These are phyloP conservation scores for Psilocybe subaeruginosa DNA, from an alignment of 768 basidiomycete genomes.

Conservation along the genomic window DNA sequence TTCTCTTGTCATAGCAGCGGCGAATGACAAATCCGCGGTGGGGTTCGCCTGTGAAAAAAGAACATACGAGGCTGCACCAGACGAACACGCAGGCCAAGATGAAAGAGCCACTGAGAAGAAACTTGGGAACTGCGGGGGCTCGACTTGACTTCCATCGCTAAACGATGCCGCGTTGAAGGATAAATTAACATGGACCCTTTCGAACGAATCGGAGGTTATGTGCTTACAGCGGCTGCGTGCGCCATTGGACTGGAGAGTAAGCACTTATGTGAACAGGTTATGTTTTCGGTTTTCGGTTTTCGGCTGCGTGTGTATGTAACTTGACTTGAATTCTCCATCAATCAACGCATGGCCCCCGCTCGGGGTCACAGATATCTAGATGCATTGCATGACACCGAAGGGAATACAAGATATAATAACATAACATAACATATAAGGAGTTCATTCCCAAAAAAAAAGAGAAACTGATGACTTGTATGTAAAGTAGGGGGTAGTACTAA, in stretches of 20 bases:
- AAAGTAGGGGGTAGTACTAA: background rate
- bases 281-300: too few species aligned
- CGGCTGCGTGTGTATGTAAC: too few species aligned
- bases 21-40: background rate
- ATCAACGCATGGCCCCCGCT: too few species aligned
- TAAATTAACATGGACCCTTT: background rate
- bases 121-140: too few species aligned
- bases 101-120: too few species aligned
- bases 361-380: background rate
- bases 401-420: slow-evolving; percentile 9
- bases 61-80: background rate
- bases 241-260: too few species aligned
- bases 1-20: slow-evolving; percentile 6
- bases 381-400: background rate
- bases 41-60: background rate
- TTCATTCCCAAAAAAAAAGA: background rate
- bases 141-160: too few species aligned
- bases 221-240: too few species aligned
- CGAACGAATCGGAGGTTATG: background rate
- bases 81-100: too few species aligned
- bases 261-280: too few species aligned
- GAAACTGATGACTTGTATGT: background rate
- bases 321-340: too few species aligned
- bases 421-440: slow-evolving; percentile 11
- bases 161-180: too few species aligned